A percentile compares a stretch with the other conserved stretches of the same genome.
Conservation (phyloP, 768 basidiomycete species). For the Hortiboletus flavorubellus region DNA sequence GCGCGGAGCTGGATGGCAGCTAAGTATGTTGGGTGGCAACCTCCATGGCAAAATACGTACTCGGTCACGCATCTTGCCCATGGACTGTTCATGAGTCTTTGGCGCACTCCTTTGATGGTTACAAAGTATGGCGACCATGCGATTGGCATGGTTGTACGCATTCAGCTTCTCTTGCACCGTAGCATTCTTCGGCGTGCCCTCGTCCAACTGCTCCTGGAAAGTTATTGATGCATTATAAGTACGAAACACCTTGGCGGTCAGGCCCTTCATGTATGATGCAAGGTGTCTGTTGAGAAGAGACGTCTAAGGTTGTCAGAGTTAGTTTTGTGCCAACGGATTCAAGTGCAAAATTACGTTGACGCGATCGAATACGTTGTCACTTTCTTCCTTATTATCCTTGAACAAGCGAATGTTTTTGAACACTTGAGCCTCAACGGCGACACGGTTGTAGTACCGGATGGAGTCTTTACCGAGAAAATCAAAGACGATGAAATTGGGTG, state of each 20-base stretch:
- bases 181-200: conserved; percentile 61
- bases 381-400: conserved; percentile 88
- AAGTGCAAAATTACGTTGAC: conserved; percentile 57
- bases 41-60: conserved; percentile 40
- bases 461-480: conserved; percentile 99
- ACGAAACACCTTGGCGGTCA: conserved; percentile 99
- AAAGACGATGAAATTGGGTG: conserved; percentile 85
- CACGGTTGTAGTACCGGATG: conserved; percentile 93
- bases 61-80: conserved; percentile 93
- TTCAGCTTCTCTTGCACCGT: conserved; percentile 95
- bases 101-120: conserved; percentile 97
- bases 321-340: conserved; percentile 11
- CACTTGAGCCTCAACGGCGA: conserved; percentile 84
- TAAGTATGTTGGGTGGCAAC: conserved; percentile 1
- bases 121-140: conserved; percentile 95
- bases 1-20: conserved; percentile 61
- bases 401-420: conserved; percentile 99
- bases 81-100: conserved; percentile 89
- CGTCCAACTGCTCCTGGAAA: conserved; percentile 87
- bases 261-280: conserved; percentile 90
- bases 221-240: conserved; percentile 98
- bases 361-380: conserved; percentile 91
- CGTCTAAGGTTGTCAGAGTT: conserved; percentile 50
- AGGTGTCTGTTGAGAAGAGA: conserved; percentile 87
- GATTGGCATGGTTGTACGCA: conserved; percentile 96